Evolutionary conservation across 208 protist species (phyloP).

Genomic region (Acanthamoeba triangularis): DNA sequence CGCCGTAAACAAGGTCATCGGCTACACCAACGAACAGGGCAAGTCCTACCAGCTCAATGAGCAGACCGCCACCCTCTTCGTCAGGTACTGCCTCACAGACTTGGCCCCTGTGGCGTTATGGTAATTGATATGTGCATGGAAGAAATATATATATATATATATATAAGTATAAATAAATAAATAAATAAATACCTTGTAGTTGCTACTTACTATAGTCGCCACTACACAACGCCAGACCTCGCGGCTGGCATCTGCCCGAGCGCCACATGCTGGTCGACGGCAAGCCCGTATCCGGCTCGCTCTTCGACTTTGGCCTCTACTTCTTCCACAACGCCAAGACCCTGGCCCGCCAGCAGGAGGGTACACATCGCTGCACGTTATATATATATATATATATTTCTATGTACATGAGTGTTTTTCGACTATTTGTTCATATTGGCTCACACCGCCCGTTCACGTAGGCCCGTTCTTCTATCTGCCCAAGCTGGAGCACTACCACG

Average conservation of each 20-base stretch:
- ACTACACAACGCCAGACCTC: conserved; percentile 17
- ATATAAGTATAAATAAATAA: too few species aligned
- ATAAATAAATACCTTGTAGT: too few species aligned
- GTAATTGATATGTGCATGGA: too few species aligned
- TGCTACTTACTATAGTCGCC: too few species aligned
- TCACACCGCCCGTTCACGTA: neutral
- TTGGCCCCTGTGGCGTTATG: too few species aligned
- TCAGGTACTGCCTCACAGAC: conserved; percentile 50
- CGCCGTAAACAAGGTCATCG: conserved; percentile 84
- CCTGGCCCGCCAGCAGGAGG: neutral
- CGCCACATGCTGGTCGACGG: conserved; percentile 87
- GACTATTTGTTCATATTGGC: neutral
- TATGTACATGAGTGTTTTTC: too few species aligned
- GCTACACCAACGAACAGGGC: conserved; percentile 75
- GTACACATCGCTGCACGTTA: neutral
- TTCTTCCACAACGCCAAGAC: conserved; percentile 88
- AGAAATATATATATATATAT: too few species aligned
- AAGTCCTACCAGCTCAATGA: conserved; percentile 83
- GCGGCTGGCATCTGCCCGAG: conserved; percentile 89
- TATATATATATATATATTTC: too few species aligned
- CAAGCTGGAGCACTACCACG: conserved; percentile 85
- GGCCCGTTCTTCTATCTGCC: conserved; percentile 88
- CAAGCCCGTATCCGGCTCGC: conserved; percentile 79
- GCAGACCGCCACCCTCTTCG: conserved; percentile 84
- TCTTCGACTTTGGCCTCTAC: conserved; percentile 91